Conservation (phyloP, 345 rosid genomes). For the Cardiospermum halicacabum region DNA sequence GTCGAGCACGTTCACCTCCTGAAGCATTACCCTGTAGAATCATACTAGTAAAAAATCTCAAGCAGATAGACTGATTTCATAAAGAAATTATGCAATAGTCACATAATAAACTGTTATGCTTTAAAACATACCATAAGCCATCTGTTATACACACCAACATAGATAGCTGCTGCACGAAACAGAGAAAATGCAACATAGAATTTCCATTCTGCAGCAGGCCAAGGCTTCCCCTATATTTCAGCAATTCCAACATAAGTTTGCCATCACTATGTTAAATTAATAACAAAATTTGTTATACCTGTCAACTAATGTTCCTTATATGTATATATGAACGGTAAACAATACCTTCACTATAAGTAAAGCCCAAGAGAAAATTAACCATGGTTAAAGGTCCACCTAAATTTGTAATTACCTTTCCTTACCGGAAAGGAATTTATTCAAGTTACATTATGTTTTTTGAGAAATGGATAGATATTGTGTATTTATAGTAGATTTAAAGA, state of each 20-base stretch:
- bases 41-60: slow-evolving; percentile 8
- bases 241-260: slow-evolving; percentile 16
- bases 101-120: slow-evolving; percentile 8
- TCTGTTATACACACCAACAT: slow-evolving; percentile 70
- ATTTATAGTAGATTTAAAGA: no score
- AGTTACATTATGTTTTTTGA: no score
- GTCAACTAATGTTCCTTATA: neutral
- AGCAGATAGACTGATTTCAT: slow-evolving; percentile 1
- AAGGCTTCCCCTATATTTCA: slow-evolving; percentile 62
- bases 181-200: slow-evolving; percentile 85
- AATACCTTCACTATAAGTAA: neutral
- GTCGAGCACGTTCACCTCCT: slow-evolving; percentile 81
- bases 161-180: slow-evolving; percentile 88
- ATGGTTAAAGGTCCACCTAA: neutral
- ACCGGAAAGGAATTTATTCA: no score
- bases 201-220: slow-evolving; percentile 91
- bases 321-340: neutral
- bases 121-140: slow-evolving; percentile 69
- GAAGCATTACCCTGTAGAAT: slow-evolving; percentile 84
- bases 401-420: neutral
- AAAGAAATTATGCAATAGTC: neutral
- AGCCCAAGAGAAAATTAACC: neutral
- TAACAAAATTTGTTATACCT: neutral
- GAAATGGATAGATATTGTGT: no score
- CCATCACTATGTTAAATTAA: neutral